Percentiles rank a stretch among this genome's conserved stretches.
These are phyloP conservation scores for Curvularia lunata DNA, from an alignment of 2,329 filamentous ascomycete species.

Conservation along the genomic window DNA sequence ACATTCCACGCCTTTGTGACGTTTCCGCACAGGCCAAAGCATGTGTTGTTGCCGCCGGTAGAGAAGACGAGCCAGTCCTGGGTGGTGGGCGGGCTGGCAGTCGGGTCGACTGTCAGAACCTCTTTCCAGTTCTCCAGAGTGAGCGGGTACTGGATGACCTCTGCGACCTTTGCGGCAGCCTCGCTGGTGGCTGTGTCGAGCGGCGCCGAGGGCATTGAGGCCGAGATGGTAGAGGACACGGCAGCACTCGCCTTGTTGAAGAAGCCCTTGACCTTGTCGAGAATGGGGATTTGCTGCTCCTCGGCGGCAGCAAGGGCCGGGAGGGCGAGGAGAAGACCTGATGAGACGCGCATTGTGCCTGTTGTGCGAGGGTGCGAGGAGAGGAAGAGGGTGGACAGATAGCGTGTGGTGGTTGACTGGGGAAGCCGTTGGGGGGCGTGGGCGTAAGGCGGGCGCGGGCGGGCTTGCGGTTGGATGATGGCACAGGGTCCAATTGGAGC, in stretches of 20 bases:
- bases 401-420: slow-evolving; percentile 9
- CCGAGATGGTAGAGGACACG: slow-evolving; percentile 59
- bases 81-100: slow-evolving; percentile 63
- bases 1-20: slow-evolving; percentile 67
- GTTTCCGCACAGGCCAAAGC: slow-evolving; percentile 71
- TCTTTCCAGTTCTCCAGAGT: slow-evolving; percentile 75
- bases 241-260: slow-evolving; percentile 62
- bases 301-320: slow-evolving; percentile 60
- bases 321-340: slow-evolving; percentile 58
- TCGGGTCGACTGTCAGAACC: slow-evolving; percentile 66
- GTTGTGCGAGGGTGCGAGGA: neutral
- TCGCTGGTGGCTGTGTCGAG: slow-evolving; percentile 59
- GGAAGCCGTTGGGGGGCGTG: neutral
- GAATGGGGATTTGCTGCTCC: slow-evolving; percentile 66
- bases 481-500: slow-evolving; percentile 29
- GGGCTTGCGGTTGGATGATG: slow-evolving; percentile 23
- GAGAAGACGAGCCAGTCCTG: slow-evolving; percentile 80
- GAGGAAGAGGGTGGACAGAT: slow-evolving; percentile 12
- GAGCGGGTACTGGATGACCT: slow-evolving; percentile 62
- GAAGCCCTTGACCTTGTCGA: slow-evolving; percentile 65
- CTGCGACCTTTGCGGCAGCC: slow-evolving; percentile 60
- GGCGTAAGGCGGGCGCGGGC: neutral
- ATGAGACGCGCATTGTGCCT: slow-evolving; percentile 58
- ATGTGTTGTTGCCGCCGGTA: slow-evolving; percentile 79
- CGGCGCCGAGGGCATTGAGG: slow-evolving; percentile 41